Evolutionary conservation across 805 yeast species (phyloP).

Genomic region (Metschnikowia koreensis): DNA sequence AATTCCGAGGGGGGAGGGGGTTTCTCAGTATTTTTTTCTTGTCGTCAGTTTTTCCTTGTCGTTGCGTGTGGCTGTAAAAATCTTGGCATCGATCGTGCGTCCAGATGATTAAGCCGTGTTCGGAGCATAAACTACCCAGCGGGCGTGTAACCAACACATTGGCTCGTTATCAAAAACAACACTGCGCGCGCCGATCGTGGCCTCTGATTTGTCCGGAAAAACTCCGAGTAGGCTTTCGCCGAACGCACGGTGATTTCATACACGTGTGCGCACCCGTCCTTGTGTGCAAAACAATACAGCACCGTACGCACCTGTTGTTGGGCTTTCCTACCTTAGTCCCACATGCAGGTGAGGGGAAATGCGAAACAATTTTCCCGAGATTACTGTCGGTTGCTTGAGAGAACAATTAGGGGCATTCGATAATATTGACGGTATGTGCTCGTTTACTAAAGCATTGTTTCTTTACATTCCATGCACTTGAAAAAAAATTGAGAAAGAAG

Average conservation of each 20-base stretch:
- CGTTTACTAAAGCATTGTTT: neutral
- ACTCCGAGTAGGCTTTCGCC: conserved; percentile 6
- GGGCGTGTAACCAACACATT: neutral
- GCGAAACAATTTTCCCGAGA: neutral
- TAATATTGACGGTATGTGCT: neutral
- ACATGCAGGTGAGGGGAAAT: conserved; percentile 10
- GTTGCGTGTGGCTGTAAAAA: neutral
- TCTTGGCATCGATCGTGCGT: neutral
- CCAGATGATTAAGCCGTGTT: conserved; percentile 1
- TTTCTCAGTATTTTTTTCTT: neutral
- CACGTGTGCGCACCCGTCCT: conserved; percentile 1
- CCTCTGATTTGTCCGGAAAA: conserved; percentile 4
- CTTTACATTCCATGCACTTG: too few species aligned
- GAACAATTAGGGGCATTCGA: neutral
- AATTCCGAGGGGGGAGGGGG: too few species aligned
- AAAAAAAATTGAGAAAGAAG: too few species aligned
- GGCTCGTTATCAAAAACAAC: neutral
- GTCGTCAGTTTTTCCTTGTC: too few species aligned
- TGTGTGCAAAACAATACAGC: neutral
- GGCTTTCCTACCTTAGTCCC: conserved; percentile 1
- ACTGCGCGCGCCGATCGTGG: conserved; percentile 1
- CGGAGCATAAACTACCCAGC: neutral
- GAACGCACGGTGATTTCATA: conserved; percentile 4
- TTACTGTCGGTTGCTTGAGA: neutral
- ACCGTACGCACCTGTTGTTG: conserved; percentile 7